A percentile compares a stretch with the other conserved stretches of the same genome.
phyloP scores from a whole-genome alignment of 2,329 filamentous ascomycete genomes.

The Ophiosphaerella herpotricha region DNA sequence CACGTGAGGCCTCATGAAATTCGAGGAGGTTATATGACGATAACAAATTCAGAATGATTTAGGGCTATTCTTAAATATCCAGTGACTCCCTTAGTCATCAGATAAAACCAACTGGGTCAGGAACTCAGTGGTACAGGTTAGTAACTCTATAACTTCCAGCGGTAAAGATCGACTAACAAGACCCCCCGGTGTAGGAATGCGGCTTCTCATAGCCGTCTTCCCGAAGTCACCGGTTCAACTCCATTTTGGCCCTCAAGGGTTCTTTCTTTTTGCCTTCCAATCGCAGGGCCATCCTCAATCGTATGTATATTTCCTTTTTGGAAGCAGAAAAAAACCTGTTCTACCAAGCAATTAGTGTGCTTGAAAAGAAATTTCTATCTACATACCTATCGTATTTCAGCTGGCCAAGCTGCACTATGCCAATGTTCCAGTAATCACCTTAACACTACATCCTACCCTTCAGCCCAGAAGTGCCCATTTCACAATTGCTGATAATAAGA shows the following conservation, averaged over 20 bases:
- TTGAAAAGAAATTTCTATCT: too few species aligned
- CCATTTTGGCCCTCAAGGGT: constrained; percentile 16
- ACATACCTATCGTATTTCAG: neutral
- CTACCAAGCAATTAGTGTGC: too few species aligned
- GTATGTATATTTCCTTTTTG: neutral
- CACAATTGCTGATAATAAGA: too few species aligned
- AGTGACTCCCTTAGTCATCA: too few species aligned
- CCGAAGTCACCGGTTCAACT: constrained; percentile 24
- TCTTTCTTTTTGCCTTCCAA: neutral
- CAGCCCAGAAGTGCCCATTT: too few species aligned
- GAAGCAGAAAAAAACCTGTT: neutral
- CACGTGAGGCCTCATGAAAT: neutral
- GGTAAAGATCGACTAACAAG: neutral
- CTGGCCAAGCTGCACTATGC: neutral
- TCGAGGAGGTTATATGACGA: neutral
- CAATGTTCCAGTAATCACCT: neutral
- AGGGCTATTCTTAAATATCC: too few species aligned
- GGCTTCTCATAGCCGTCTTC: constrained; percentile 14
- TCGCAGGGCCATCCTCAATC: too few species aligned
- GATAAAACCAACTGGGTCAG: constrained; percentile 4
- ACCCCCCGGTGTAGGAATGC: constrained; percentile 18
- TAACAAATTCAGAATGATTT: too few species aligned
- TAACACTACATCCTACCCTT: too few species aligned
- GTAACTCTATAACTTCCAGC: neutral
- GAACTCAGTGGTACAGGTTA: constrained; percentile 18